Percentiles rank a stretch among this genome's conserved stretches.
phyloP scores from a whole-genome alignment of 75 land plant genomes.

The Sequoiadendron giganteum region DNA sequence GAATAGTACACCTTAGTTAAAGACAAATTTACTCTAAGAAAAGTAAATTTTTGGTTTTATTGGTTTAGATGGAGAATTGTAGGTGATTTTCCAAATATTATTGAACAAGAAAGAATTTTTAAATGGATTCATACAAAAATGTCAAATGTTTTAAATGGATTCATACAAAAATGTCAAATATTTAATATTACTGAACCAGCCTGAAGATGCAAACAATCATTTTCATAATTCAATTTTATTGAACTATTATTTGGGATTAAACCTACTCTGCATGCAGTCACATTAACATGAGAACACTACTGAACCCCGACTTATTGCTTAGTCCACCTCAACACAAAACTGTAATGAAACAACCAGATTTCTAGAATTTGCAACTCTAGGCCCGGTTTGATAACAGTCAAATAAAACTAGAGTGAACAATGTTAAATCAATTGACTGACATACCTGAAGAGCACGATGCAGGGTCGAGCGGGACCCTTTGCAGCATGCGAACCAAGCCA shows the following conservation, averaged over 20 bases:
- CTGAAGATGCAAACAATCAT: not conserved
- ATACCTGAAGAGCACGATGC: conserved; percentile 78
- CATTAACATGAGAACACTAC: not conserved
- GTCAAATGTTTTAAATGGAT: too few species aligned
- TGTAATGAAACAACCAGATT: not conserved
- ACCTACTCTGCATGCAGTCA: not conserved
- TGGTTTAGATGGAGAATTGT: too few species aligned
- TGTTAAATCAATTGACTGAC: not conserved
- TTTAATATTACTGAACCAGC: not conserved
- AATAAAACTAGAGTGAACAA: not conserved
- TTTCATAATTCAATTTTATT: not conserved
- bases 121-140: too few species aligned
- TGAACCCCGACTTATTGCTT: not conserved
- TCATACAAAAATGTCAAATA: not conserved
- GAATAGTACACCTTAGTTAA: too few species aligned
- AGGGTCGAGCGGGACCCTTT: conserved; percentile 73
- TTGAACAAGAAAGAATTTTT: too few species aligned
- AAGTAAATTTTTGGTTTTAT: too few species aligned
- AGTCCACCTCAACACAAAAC: not conserved
- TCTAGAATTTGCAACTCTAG: not conserved
- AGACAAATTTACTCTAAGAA: too few species aligned
- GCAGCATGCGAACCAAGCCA: conserved; percentile 57
- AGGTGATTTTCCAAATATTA: too few species aligned
- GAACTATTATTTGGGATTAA: not conserved
- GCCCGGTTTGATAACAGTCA: not conserved